These are phyloP conservation scores for Smallanthus sonchifolius DNA, from an alignment of 129 eudicot species.

Conservation along the genomic window DNA sequence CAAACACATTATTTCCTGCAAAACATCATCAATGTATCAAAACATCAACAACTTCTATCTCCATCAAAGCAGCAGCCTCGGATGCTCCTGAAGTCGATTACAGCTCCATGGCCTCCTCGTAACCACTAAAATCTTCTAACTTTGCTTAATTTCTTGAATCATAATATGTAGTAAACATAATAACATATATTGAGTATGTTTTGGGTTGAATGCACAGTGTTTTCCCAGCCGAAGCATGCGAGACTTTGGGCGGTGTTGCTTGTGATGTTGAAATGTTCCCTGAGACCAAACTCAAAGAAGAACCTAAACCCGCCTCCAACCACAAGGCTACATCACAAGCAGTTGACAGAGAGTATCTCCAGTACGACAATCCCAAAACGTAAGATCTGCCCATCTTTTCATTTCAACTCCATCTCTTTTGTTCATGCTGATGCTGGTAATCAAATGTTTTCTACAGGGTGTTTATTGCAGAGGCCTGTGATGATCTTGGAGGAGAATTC, in stretches of 20 bases:
- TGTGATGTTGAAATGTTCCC: conserved; percentile 59
- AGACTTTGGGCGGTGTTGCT: conserved; percentile 57
- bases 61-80: conserved; percentile 28
- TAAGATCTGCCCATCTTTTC: not conserved
- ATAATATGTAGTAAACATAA: not conserved
- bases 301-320: not conserved
- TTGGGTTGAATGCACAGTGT: conserved; percentile 36
- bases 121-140: conserved; percentile 9
- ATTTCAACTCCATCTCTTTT: not conserved
- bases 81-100: conserved; percentile 38
- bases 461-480: conserved; percentile 68
- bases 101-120: conserved; percentile 48
- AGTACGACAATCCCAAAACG: conserved; percentile 56
- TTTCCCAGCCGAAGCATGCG: conserved; percentile 84
- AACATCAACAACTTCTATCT: not conserved
- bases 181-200: not conserved
- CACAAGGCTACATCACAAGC: conserved; percentile 2
- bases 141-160: not conserved
- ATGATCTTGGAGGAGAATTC: conserved; percentile 80
- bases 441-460: conserved; percentile 35
- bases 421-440: not conserved
- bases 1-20: conserved; percentile 16
- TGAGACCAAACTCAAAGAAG: conserved; percentile 47
- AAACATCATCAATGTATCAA: not conserved
- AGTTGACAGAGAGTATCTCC: conserved; percentile 63